Conservation (phyloP, 495 filamentous ascomycete species). For the Amorphotheca resinae region DNA sequence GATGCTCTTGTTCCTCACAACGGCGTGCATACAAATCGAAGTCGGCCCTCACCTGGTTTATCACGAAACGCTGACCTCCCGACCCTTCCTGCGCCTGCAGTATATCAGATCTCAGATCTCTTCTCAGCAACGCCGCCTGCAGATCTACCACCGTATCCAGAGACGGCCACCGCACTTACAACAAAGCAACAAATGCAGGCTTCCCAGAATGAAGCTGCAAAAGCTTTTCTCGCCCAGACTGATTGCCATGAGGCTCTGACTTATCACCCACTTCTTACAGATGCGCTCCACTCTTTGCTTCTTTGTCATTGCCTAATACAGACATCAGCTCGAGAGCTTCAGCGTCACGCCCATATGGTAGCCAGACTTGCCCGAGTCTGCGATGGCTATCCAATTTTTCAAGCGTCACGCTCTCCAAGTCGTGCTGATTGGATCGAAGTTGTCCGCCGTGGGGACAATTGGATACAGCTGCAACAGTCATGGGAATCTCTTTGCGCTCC, state of each 20-base stretch:
- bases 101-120: constrained; percentile 39
- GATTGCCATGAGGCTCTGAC: constrained; percentile 50
- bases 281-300: constrained; percentile 61
- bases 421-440: constrained; percentile 73
- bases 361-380: constrained; percentile 58
- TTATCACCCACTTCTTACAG: constrained; percentile 65
- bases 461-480: constrained; percentile 44
- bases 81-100: constrained; percentile 21
- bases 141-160: constrained; percentile 45
- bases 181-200: constrained; percentile 16
- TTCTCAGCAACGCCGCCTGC: constrained; percentile 43
- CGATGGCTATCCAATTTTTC: constrained; percentile 70
- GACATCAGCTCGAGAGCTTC: constrained; percentile 58
- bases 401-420: constrained; percentile 56
- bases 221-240: constrained; percentile 22
- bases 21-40: constrained; percentile 1
- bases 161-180: constrained; percentile 21
- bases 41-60: constrained; percentile 7
- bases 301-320: constrained; percentile 62
- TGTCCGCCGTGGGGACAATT: constrained; percentile 49
- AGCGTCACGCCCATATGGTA: constrained; percentile 67
- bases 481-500: constrained; percentile 66
- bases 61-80: constrained; percentile 10
- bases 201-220: constrained; percentile 19
- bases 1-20: constrained; percentile 21